Conservation (phyloP, 1,284 basidiomycete species). For the Ustilago trichophora region DNA sequence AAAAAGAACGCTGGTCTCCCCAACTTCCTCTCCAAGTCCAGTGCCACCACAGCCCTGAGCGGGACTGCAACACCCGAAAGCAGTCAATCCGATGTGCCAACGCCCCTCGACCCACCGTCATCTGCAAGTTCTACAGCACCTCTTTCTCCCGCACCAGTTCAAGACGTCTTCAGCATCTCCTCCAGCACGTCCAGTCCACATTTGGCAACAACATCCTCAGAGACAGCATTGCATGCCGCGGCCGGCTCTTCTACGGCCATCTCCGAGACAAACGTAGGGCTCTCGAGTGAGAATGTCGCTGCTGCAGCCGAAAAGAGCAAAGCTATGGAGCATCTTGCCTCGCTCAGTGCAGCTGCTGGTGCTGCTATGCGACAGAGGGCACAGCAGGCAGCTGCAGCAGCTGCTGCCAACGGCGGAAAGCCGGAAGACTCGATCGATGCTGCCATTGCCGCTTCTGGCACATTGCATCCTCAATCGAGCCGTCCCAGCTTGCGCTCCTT, state of each 20-base stretch:
- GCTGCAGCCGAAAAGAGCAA: slow-evolving; percentile 37
- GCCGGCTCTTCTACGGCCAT: neutral
- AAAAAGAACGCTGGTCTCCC: slow-evolving; percentile 36
- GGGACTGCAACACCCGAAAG: slow-evolving; percentile 42
- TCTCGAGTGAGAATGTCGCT: slow-evolving; percentile 2
- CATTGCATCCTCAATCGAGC: slow-evolving; percentile 22
- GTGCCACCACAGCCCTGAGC: slow-evolving; percentile 45
- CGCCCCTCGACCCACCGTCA: slow-evolving; percentile 5
- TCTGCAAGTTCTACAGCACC: neutral
- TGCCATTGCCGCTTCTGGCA: slow-evolving; percentile 1
- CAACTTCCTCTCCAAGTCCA: slow-evolving; percentile 36
- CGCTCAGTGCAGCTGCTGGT: slow-evolving; percentile 51
- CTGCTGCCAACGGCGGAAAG: slow-evolving; percentile 6
- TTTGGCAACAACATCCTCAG: neutral
- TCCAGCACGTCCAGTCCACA: slow-evolving; percentile 3
- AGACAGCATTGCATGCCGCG: neutral
- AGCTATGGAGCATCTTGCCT: slow-evolving; percentile 49
- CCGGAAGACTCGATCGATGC: slow-evolving; percentile 30
- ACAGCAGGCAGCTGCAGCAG: slow-evolving; percentile 29
- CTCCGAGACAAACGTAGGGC: neutral
- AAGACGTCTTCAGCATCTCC: neutral
- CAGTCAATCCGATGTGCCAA: slow-evolving; percentile 15
- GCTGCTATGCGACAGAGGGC: slow-evolving; percentile 39
- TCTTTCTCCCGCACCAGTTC: neutral
- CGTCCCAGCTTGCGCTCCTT: slow-evolving; percentile 39